Conservation (phyloP, 2,329 filamentous ascomycete species). For the Nemania sp. region DNA sequence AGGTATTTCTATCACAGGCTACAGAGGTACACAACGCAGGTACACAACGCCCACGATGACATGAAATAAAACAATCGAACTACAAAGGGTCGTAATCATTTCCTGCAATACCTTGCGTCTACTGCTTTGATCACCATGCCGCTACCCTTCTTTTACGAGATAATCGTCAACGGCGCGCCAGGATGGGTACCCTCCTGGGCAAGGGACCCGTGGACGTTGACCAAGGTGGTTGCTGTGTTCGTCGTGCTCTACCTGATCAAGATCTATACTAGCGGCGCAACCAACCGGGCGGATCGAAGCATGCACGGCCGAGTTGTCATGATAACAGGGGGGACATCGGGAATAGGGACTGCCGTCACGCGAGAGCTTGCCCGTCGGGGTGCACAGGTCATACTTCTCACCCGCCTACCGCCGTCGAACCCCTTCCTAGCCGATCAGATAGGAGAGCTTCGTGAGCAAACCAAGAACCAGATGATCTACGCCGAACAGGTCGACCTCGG, state of each 20-base stretch:
- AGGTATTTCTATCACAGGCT: too few species aligned
- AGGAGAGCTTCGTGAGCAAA: constrained; percentile 77
- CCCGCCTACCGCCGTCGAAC: constrained; percentile 78
- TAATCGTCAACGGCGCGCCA: constrained; percentile 55
- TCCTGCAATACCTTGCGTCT: neutral
- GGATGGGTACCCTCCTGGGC: constrained; percentile 50
- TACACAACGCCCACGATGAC: constrained; percentile 9
- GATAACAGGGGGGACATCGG: constrained; percentile 92
- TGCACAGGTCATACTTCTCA: constrained; percentile 89
- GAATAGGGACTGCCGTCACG: constrained; percentile 80
- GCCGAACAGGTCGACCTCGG: constrained; percentile 92
- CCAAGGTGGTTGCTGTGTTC: constrained; percentile 46
- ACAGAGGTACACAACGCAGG: too few species aligned
- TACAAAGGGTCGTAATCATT: neutral
- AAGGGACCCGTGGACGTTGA: constrained; percentile 47
- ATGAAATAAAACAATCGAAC: neutral
- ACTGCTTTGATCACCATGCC: constrained; percentile 14
- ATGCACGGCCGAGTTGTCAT: constrained; percentile 95
- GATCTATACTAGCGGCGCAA: constrained; percentile 75
- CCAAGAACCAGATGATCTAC: constrained; percentile 86
- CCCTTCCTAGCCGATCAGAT: constrained; percentile 92
- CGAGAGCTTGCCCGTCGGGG: constrained; percentile 77
- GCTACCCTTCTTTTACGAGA: constrained; percentile 55
- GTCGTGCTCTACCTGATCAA: constrained; percentile 60
- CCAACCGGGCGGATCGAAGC: constrained; percentile 74